Evolutionary conservation across 441 rosid species (phyloP).

Genomic region (Corymbia calophylla): DNA sequence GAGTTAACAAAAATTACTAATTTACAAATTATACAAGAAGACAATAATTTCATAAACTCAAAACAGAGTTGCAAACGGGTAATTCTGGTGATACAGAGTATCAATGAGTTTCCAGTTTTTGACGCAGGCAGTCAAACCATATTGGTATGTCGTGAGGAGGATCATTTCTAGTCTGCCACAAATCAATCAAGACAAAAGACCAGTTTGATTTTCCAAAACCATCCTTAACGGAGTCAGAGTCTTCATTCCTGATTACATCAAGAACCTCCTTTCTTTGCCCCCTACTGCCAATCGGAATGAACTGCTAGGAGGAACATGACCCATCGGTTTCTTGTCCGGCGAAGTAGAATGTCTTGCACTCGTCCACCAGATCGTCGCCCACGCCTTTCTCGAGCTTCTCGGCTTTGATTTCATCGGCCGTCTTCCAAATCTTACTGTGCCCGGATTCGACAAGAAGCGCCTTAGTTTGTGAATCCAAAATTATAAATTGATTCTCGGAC

Average conservation of each 20-base stretch:
- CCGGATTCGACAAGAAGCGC: not conserved
- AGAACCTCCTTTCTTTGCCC: not conserved
- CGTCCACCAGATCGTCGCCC: not conserved
- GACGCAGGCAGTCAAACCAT: rapidly evolving
- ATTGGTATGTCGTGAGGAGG: rapidly evolving
- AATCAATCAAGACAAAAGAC: not conserved
- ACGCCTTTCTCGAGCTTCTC: not conserved
- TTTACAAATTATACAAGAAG: too few species aligned
- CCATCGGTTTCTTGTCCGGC: rapidly evolving
- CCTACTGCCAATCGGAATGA: not conserved
- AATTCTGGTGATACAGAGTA: too few species aligned
- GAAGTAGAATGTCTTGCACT: not conserved
- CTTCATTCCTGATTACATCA: not conserved
- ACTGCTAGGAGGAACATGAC: rapidly evolving
- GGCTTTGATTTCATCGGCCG: rapidly evolving
- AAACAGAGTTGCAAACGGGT: not conserved
- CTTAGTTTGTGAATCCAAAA: not conserved
- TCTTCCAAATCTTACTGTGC: not conserved
- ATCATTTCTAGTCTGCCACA: not conserved
- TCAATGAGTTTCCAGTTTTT: too few species aligned
- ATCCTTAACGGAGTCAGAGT: not conserved
- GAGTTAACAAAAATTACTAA: too few species aligned
- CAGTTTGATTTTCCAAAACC: not conserved
- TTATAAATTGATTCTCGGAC: too few species aligned
- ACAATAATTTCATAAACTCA: not conserved